phyloP scores from a whole-genome alignment of 2,329 filamentous ascomycete species.

The Microdochium trichocladiopsis region DNA sequence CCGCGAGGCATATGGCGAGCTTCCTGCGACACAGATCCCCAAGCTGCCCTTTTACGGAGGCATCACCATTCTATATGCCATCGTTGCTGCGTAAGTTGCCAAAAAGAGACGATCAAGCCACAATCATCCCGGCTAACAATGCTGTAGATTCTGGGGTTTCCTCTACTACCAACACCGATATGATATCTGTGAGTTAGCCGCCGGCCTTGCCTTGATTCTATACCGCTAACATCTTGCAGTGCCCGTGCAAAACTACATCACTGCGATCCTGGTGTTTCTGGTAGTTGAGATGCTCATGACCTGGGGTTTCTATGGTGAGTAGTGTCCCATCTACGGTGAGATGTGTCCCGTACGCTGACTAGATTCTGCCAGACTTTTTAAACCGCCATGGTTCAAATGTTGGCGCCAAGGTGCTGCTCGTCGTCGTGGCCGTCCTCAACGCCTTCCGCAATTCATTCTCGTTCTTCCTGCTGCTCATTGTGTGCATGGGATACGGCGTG shows the following conservation, averaged over 20 bases:
- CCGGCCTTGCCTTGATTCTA: neutral
- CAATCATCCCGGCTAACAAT: slow-evolving; percentile 11
- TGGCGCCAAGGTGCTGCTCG: slow-evolving; percentile 77
- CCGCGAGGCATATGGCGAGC: slow-evolving; percentile 91
- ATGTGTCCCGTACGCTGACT: slow-evolving; percentile 14
- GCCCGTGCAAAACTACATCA: slow-evolving; percentile 98
- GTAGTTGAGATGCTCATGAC: slow-evolving; percentile 97
- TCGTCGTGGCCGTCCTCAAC: slow-evolving; percentile 88
- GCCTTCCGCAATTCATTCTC: slow-evolving; percentile 95
- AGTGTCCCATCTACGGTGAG: neutral
- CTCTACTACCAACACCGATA: slow-evolving; percentile 90
- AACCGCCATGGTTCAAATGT: slow-evolving; percentile 83
- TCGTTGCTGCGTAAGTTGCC: slow-evolving; percentile 60
- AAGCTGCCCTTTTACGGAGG: slow-evolving; percentile 97
- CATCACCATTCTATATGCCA: slow-evolving; percentile 86
- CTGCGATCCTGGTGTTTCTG: slow-evolving; percentile 88
- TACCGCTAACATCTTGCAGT: slow-evolving; percentile 43
- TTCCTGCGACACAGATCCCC: slow-evolving; percentile 90
- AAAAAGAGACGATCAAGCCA: neutral
- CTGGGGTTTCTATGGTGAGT: slow-evolving; percentile 87
- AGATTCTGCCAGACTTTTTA: slow-evolving; percentile 63
- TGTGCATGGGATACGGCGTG: slow-evolving; percentile 98
- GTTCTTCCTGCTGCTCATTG: slow-evolving; percentile 94
- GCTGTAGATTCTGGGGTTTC: slow-evolving; percentile 75
- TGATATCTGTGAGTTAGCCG: slow-evolving; percentile 69